phyloP scores from a whole-genome alignment of 306 rosid genomes.

The Calophaca sinica region DNA sequence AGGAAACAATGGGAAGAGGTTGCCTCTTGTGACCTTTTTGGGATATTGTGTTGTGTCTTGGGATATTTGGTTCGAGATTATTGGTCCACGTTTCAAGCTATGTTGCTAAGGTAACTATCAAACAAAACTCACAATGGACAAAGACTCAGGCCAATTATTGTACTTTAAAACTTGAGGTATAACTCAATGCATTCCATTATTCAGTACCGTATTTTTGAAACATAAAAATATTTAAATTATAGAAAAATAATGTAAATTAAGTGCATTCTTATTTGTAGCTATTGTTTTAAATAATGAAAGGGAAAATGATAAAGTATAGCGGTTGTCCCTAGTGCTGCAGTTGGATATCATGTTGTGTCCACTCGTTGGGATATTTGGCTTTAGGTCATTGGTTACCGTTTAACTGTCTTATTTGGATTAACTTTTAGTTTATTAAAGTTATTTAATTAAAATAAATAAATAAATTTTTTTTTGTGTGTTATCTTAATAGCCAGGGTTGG shows the following conservation, averaged over 20 bases:
- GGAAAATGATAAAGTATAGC: neutral
- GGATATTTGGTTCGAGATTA: neutral
- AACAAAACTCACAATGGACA: neutral
- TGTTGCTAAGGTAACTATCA: neutral
- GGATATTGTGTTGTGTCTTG: neutral
- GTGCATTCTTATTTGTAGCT: neutral
- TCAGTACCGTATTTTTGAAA: no score
- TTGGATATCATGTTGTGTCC: conserved; percentile 22
- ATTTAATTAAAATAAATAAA: no score
- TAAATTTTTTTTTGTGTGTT: no score
- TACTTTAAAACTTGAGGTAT: neutral
- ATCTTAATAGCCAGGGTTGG: no score
- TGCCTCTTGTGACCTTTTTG: neutral
- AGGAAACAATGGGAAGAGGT: neutral
- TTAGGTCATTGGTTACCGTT: neutral
- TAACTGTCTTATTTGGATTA: neutral
- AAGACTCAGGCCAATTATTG: neutral
- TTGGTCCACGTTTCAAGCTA: conserved; percentile 23
- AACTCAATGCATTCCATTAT: neutral
- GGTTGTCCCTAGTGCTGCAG: neutral
- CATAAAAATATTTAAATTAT: no score
- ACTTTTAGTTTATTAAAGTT: no score
- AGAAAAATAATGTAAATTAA: neutral
- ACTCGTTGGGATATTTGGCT: conserved; percentile 16
- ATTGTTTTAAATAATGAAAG: neutral